Base-by-base conservation (phyloP, 768 basidiomycete genomes). In the Daedalea quercina region DNA sequence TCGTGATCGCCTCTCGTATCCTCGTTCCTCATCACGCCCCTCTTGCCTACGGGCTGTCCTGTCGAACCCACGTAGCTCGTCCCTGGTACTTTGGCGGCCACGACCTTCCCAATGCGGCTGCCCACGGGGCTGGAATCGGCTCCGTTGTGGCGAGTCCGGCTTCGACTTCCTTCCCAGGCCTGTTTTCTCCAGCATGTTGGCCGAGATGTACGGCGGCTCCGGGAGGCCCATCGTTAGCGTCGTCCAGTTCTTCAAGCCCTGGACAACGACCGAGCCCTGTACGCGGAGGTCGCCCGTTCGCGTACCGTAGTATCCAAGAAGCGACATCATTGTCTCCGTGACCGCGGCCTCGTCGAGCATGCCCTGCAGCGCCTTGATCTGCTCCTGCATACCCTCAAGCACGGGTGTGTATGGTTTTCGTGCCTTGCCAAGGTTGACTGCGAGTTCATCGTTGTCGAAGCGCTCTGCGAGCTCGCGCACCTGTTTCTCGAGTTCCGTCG, bases 241-340 rank as follows among this genome's bases (percentile, higher is more conserved):
- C 0, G 82, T 67, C 87, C 89, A 91, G 33, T 73, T 69, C 65
- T 80, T 78, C 49, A 81, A 68, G 15, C 83, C 84, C 35, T 78
- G 68, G 9, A 87, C 55, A 50, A 88, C 66, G 34, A 69, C 72
- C 7, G 64, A 58, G 49, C 70, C 70, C 40, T 68, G 63, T 2
- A 74, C 60, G 25, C 80, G 72, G 44, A 91, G 60, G 41, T 81
- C 74, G 6, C 65, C 65, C 1, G 70, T 51, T 56, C 80, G 78
- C 41, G 76, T 67, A 33, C 81, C 60, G 68, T 90, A 91, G 70
- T 82, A 91, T 1, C 90, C 91, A 19, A 92, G 67, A 50, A 85
- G 65, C 13, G 84, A 80, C 20, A 79, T 73, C 61, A 89, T 83
- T 1, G 84, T 79, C 49, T 84, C 81, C 43, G 71, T 68, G 43